Base-by-base conservation (phyloP, 1,284 basidiomycete genomes). In the Bondarzewia mesenterica region DNA sequence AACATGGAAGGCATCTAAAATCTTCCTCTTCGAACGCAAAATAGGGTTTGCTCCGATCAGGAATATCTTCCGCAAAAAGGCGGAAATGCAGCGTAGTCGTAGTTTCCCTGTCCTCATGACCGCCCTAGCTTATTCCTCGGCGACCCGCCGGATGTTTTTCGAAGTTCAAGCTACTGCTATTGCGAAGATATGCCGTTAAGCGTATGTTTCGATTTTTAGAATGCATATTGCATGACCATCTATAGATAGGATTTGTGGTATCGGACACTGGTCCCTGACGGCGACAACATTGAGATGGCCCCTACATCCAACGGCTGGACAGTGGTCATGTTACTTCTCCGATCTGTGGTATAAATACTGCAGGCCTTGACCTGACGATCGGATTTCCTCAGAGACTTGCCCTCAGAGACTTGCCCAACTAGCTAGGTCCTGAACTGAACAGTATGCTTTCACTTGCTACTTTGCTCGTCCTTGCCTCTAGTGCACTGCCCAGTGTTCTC, bases 401-500 rank as follows among this genome's bases (percentile, higher is more conserved):
- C n/a, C n/a, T n/a, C n/a, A 32, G 29, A 3, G 29, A 4, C 29
- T 22, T 35, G 16, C 20, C 8, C 44, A 16, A 43, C 23, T 7
- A 20, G 14, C 39, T 18, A 20, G 14, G 14, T 15, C 22, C 15
- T 36, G 23, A 8, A n/a, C 26, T 29, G 27, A 26, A 5, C 6
- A 15, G 46, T 38, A 63, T 63, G 61, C 54, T 62, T 54, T 53
- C 58, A 3, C 53, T 60, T 55, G 53, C 56, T 42, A 47, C 57
- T 40, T 58, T 64, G 47, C 49, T 58, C 44, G 55, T 57, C 27
- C 41, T 60, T 44, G 60, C 60, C 47, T 57, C 62, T 14, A 48
- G 57, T 16, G 53, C 59, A 27, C 53, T 64, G 37, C 63, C 61
- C 26, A 50, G 58, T 45, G 66, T 58, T 42, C 55, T 63, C 41